Evolutionary conservation across 179 eudicot species (phyloP), one percentile per base, ranked within the genome.

Genomic region (Patellifolia procumbens): DNA sequence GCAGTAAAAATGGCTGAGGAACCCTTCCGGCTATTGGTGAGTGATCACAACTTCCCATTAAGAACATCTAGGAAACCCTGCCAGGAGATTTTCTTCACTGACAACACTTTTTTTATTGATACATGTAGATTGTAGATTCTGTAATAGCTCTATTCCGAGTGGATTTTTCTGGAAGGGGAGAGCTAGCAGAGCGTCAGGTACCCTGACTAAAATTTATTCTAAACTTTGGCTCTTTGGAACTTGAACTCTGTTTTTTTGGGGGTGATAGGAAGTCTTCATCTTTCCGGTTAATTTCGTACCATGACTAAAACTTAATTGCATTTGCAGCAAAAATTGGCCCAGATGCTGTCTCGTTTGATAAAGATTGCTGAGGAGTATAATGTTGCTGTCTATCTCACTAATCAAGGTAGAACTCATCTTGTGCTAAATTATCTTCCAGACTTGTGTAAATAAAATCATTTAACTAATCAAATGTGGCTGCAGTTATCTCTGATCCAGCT

Each of bases 1-100:
- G 99, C 99, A 52, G 99, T 97, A 60, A 95, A 95, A 87, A 95
- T 93, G 99, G 85, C 99, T 5, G 98, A 95, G 80, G 99, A 95
- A 79, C 99, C 99, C 52, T 95, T 95, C 73, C 82, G 97, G 80
- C 90, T 95, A 46, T 81, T 96, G 90, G 99, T 95, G 73, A 87
- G 76, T 73, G 34, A 13, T 72, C 77, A 39, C 77, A 29, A 45
- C 45, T 56, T 11, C 4, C n/a, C 62, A 29, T 45, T 28, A 56
- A 37, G 53, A 42, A 39, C 11, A 28, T 32, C 72, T 0, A 11
- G 0, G 16, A 7, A 35, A 52, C 61, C 1, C 31, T 72, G 37
- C 24, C 46, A 9, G 46, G 0, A 34, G 53, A 34, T 53, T 34
- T 43, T 34, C 5, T 79, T 31, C 35, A 71, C 77, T 86, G 60